These are phyloP conservation scores for Epichloe typhina DNA, from an alignment of 2,329 filamentous ascomycete species.

Conservation along the genomic window DNA sequence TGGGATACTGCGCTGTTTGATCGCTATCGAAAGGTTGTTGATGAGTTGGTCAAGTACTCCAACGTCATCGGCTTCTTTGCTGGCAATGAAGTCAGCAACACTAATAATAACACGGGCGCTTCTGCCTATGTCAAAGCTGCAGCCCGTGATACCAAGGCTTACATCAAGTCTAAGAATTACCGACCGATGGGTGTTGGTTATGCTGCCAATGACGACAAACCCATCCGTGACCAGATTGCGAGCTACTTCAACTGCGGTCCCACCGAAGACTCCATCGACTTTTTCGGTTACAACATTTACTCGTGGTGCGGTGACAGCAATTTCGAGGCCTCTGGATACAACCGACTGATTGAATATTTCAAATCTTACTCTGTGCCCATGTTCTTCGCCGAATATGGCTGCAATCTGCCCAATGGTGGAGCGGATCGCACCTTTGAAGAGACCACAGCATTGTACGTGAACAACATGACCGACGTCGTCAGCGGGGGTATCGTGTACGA, in stretches of 20 bases:
- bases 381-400: conserved; percentile 98
- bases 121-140: conserved; percentile 96
- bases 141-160: conserved; percentile 87
- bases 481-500: conserved; percentile 97
- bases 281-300: conserved; percentile 99
- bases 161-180: conserved; percentile 70
- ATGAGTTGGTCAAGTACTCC: conserved; percentile 67
- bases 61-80: conserved; percentile 98
- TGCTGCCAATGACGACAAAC: conserved; percentile 83
- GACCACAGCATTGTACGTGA: conserved; percentile 65
- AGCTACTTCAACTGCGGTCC: conserved; percentile 89
- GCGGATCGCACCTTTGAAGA: conserved; percentile 72
- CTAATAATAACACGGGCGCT: conserved; percentile 73
- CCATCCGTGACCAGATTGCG: conserved; percentile 69
- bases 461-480: conserved; percentile 75
- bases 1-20: conserved; percentile 71
- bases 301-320: conserved; percentile 89
- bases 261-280: conserved; percentile 61
- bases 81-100: conserved; percentile 93
- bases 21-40: conserved; percentile 75
- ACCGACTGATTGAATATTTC: conserved; percentile 76
- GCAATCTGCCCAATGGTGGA: conserved; percentile 56
- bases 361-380: conserved; percentile 78
- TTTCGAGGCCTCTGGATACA: conserved; percentile 66
- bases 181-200: conserved; percentile 84